Conservation (phyloP, 495 filamentous ascomycete genomes). For the Penicillium malachiteum region DNA sequence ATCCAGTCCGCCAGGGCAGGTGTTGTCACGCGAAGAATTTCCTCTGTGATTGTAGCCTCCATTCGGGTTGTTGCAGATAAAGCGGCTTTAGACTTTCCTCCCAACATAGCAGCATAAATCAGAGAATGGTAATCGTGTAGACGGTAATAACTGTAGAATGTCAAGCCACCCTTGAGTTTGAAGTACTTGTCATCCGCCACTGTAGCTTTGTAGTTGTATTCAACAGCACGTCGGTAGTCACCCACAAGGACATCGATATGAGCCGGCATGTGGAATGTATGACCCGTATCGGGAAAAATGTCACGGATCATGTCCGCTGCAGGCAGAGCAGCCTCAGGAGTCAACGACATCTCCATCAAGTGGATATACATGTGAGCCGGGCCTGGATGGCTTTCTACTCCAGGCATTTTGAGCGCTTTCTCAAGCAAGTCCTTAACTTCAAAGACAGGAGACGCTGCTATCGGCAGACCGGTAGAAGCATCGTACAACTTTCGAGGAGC, state of each 20-base stretch:
- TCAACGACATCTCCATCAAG: slow-evolving; percentile 69
- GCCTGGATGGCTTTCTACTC: slow-evolving; percentile 53
- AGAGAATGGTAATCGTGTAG: slow-evolving; percentile 66
- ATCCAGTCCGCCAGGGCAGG: slow-evolving; percentile 74
- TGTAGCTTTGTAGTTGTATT: slow-evolving; percentile 61
- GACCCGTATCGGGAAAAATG: slow-evolving; percentile 64
- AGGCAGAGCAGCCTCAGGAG: slow-evolving; percentile 56
- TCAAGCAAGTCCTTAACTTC: slow-evolving; percentile 59
- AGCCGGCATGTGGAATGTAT: slow-evolving; percentile 69
- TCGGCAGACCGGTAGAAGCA: slow-evolving; percentile 54
- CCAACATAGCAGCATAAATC: slow-evolving; percentile 72
- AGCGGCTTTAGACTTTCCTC: slow-evolving; percentile 56
- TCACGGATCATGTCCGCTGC: slow-evolving; percentile 59
- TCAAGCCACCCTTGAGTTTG: slow-evolving; percentile 44
- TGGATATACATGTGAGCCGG: slow-evolving; percentile 71
- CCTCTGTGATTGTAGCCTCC: slow-evolving; percentile 56
- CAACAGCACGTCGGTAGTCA: slow-evolving; percentile 61
- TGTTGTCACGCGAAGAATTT: slow-evolving; percentile 56
- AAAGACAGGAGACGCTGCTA: slow-evolving; percentile 52
- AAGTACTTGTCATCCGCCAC: slow-evolving; percentile 61
- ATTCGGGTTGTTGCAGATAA: slow-evolving; percentile 53
- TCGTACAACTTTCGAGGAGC: slow-evolving; percentile 69
- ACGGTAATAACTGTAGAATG: slow-evolving; percentile 69
- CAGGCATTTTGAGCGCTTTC: slow-evolving; percentile 40
- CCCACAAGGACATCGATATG: slow-evolving; percentile 68